Conservation (phyloP, 2,329 filamentous ascomycete genomes). For the Aspergillus unguis region DNA sequence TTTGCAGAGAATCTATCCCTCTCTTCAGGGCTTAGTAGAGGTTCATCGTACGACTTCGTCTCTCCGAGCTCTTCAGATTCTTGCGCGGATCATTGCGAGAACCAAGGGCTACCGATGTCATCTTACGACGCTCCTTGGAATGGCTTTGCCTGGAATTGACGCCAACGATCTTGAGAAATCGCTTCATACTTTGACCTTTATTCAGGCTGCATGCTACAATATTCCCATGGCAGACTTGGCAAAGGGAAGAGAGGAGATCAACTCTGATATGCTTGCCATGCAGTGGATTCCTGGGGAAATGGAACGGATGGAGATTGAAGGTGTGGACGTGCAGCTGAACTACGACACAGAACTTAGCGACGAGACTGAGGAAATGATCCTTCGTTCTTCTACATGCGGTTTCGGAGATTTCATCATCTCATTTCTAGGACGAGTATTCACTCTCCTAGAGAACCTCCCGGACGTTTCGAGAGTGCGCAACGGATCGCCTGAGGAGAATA, state of each 20-base stretch:
- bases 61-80: conserved; percentile 83
- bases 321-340: conserved; percentile 78
- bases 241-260: conserved; percentile 62
- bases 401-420: conserved; percentile 90
- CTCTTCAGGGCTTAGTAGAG: conserved; percentile 92
- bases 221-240: conserved; percentile 87
- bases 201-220: conserved; percentile 93
- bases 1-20: conserved; percentile 92
- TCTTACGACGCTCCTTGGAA: conserved; percentile 85
- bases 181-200: conserved; percentile 87
- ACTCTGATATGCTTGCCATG: conserved; percentile 74
- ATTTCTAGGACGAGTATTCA: conserved; percentile 91
- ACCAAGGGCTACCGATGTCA: conserved; percentile 97
- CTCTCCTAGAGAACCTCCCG: conserved; percentile 87
- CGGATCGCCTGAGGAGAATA: conserved; percentile 91
- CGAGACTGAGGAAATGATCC: conserved; percentile 79
- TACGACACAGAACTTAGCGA: conserved; percentile 79
- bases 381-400: conserved; percentile 89
- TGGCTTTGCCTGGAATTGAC: conserved; percentile 92
- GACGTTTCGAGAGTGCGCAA: conserved; percentile 84
- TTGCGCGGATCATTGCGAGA: conserved; percentile 84
- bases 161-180: conserved; percentile 98
- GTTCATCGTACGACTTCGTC: conserved; percentile 95
- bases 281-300: conserved; percentile 94
- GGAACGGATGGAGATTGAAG: conserved; percentile 86